Base-by-base conservation (phyloP, 208 protist genomes). In the Leishmania turanica region DNA sequence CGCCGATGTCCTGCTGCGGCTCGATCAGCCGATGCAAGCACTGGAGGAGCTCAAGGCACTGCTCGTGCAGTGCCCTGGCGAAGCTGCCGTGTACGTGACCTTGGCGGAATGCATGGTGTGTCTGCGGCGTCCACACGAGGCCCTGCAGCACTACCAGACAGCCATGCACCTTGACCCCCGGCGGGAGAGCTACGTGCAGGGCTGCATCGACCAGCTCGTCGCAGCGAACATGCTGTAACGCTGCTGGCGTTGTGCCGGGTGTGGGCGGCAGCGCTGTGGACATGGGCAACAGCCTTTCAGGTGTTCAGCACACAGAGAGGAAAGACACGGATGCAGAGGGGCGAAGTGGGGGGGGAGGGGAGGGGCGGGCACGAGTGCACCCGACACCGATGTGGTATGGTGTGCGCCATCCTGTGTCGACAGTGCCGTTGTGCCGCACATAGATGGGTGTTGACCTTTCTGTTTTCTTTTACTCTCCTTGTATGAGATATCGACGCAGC, bases 11-110 rank as follows among this genome's bases (percentile, higher is more conserved):
- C 87, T 99, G 27, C 84, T 97, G 74, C 82, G 89, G 27, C 70
- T 99, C 31, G 87, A 96, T 37, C 68, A 90, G 6, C 84, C 91
- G 74, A 54, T 92, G 34, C 89, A 94, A 49, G 97, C 96, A 15
- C 66, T 96, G 45, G 79, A 79, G 8, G 95, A 94, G 79, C 78
- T 99, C 34, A 77, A 91, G 17, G 87, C 87, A 75, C 88, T 99
- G 71, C 84, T 89, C 54, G 84, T 90, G 66, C 75, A 87, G n/a
- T 94, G 89, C 31, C 96, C 97, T 3, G 89, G 92, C 66, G 98
- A 99, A 83, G 92, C 96, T 37, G 89, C 92, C 75, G 83, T 99
- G 27, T 94, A 98, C 75, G 88, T 98, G 53, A 88, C 96, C 21
- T 86, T 99, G 37, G 97, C 93, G 51, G 94, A 96, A 78, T 94